phyloP scores from a whole-genome alignment of 108 stramenopile genomes.

The Pelagomonas calceolata region DNA sequence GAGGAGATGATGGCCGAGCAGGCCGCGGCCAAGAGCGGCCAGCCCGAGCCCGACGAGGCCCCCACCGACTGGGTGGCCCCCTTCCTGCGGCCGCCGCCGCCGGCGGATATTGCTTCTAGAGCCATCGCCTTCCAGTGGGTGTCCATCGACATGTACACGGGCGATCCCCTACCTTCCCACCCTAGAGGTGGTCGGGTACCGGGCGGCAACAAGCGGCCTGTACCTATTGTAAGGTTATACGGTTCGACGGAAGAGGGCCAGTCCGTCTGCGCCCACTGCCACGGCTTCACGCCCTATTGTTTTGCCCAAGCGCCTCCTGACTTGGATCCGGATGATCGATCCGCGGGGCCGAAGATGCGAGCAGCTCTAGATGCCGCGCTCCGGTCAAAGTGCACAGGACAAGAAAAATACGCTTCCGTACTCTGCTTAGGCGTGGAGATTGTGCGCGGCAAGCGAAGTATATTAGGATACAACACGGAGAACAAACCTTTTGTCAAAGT shows the following conservation, averaged over 20 bases:
- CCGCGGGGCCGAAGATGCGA: constrained; percentile 37
- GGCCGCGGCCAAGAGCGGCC: too few species aligned
- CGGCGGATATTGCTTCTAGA: neutral
- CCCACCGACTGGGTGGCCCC: neutral
- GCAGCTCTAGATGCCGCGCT: constrained; percentile 17
- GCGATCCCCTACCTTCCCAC: constrained; percentile 25
- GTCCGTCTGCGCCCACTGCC: constrained; percentile 76
- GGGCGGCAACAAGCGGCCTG: constrained; percentile 1
- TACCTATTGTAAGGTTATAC: constrained; percentile 80
- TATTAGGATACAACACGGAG: constrained; percentile 77
- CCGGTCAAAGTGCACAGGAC: neutral
- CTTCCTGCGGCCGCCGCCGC: neutral
- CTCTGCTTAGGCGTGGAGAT: constrained; percentile 50
- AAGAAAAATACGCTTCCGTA: neutral
- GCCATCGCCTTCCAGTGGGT: constrained; percentile 33
- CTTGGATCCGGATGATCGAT: constrained; percentile 41
- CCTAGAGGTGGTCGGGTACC: constrained; percentile 16
- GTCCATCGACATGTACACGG: constrained; percentile 51
- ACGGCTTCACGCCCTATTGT: constrained; percentile 91
- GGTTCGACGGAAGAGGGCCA: constrained; percentile 84
- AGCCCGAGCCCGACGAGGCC: too few species aligned
- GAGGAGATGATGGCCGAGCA: too few species aligned
- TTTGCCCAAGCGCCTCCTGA: constrained; percentile 63
- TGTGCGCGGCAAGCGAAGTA: constrained; percentile 46
- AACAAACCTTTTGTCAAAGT: constrained; percentile 67